Base-by-base conservation (phyloP, 352 stramenopile species). In the Phytophthora chlamydospora region DNA sequence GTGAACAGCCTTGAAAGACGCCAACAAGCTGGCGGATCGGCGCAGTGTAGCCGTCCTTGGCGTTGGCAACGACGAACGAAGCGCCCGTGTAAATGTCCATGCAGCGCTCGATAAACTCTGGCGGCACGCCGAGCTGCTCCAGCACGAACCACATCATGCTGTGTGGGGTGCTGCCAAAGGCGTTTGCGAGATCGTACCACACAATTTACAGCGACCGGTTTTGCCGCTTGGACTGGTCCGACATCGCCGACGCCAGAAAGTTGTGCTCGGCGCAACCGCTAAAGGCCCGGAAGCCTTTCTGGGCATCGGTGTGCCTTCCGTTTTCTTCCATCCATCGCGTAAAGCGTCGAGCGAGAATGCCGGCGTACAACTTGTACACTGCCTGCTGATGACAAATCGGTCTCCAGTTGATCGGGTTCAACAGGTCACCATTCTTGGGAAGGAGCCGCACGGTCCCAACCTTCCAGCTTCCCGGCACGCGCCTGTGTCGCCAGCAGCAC, bases 351-450 rank as follows among this genome's bases (percentile, higher is more conserved):
- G 55, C 41, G 0, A 75, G 46, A 1, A 75, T 8, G 1, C 55
- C 47, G 0, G 56, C 32, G 49, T 66, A 76, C 14, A 76, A 17
- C 41, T 76, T 76, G 67, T 69, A 76, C 12, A 72, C 36, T 11
- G 57, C 32, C 2, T n/a, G 42, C 35, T 72, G 67, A 6, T 72
- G 32, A 38, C 56, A 68, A 33, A 73, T 68, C 19, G 63, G 55
- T 3, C 69, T 17, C 60, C 66, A 74, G 53, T 73, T 73, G 1
- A 1, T 1, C 8, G 36, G 58, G 35, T 27, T 60, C 1, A 14
- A 1, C 9, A 1, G 14, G 19, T 64, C 49, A 11, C 63, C 58
- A 21, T 66, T 66, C 63, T 77, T 77, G 57, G 67, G 29, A 13
- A 78, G 8, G 0, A 76, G 62, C 14, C 48, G 42, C 14, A 66